Conservation (phyloP, 1,284 basidiomycete species). For the Ustilago loliicola region DNA sequence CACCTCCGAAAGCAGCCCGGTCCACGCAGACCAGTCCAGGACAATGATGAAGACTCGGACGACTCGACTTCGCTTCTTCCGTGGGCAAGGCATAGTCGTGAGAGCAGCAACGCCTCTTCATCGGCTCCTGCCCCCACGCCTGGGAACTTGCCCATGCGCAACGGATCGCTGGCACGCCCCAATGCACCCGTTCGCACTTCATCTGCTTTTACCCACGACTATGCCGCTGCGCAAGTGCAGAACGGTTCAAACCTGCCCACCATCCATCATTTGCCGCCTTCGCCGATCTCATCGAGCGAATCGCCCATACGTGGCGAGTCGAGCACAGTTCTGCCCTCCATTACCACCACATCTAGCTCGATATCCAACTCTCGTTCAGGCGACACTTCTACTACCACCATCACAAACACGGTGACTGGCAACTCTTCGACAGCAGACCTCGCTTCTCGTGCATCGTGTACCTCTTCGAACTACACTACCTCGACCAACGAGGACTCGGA, state of each 20-base stretch:
- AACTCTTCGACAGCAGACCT: slow-evolving; percentile 23
- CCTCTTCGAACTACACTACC: slow-evolving; percentile 50
- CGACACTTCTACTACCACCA: slow-evolving; percentile 16
- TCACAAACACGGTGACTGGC: slow-evolving; percentile 13
- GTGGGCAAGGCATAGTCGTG: slow-evolving; percentile 56
- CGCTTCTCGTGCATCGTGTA: slow-evolving; percentile 34
- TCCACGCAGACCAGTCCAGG: slow-evolving; percentile 14
- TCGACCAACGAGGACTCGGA: slow-evolving; percentile 60
- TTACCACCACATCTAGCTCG: slow-evolving; percentile 37
- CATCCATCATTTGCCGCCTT: slow-evolving; percentile 56
- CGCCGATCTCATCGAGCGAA: slow-evolving; percentile 61
- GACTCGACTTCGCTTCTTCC: slow-evolving; percentile 62
- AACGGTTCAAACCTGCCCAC: slow-evolving; percentile 22
- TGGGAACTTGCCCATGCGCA: slow-evolving; percentile 13
- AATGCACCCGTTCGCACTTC: slow-evolving; percentile 31
- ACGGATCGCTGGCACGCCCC: slow-evolving; percentile 29
- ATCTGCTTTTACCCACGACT: slow-evolving; percentile 34
- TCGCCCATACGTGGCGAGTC: slow-evolving; percentile 41
- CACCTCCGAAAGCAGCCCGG: slow-evolving; percentile 47
- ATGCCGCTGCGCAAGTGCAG: slow-evolving; percentile 12
- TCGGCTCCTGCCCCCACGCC: slow-evolving; percentile 17
- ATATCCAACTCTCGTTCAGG: slow-evolving; percentile 21
- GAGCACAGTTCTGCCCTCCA: slow-evolving; percentile 22
- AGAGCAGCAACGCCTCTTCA: slow-evolving; percentile 34
- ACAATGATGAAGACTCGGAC: slow-evolving; percentile 60